Conservation (phyloP, 2,329 filamentous ascomycete species). For the Aspergillaceae sp. region DNA sequence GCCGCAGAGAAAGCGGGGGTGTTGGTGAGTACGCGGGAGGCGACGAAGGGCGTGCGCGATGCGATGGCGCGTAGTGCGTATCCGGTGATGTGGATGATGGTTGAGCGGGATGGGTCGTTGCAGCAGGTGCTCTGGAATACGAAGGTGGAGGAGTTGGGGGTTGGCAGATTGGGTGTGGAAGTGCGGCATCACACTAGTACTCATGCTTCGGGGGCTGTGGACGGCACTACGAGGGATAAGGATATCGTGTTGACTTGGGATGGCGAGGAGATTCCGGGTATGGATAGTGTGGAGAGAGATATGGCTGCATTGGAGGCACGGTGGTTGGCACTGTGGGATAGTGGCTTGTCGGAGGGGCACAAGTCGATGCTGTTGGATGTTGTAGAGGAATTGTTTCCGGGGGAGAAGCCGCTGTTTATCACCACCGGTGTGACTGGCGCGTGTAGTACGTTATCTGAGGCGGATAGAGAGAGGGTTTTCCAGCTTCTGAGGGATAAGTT, state of each 20-base stretch:
- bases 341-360: slow-evolving; percentile 4
- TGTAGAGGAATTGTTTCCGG: slow-evolving; percentile 20
- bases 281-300: slow-evolving; percentile 23
- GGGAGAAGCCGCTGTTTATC: slow-evolving; percentile 13
- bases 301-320: slow-evolving; percentile 15
- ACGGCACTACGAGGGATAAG: slow-evolving; percentile 2
- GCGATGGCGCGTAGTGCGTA: slow-evolving; percentile 57
- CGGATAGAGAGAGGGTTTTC: slow-evolving; percentile 14
- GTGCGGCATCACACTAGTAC: slow-evolving; percentile 19
- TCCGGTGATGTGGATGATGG: slow-evolving; percentile 59
- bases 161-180: slow-evolving; percentile 32
- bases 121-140: slow-evolving; percentile 40
- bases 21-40: slow-evolving; percentile 58
- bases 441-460: slow-evolving; percentile 12
- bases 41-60: slow-evolving; percentile 70
- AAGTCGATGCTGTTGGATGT: slow-evolving; percentile 20
- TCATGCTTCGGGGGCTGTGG: slow-evolving; percentile 2
- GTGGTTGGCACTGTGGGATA: slow-evolving; percentile 24
- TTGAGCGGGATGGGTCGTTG: slow-evolving; percentile 29
- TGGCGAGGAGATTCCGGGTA: slow-evolving; percentile 24
- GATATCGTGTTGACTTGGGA: slow-evolving; percentile 28
- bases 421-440: not conserved
- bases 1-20: slow-evolving; percentile 58
- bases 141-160: slow-evolving; percentile 29
- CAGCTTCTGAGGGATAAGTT: slow-evolving; percentile 8